Evolutionary conservation across 140 eudicot species (phyloP).

Genomic region (Flaveria floridana): DNA sequence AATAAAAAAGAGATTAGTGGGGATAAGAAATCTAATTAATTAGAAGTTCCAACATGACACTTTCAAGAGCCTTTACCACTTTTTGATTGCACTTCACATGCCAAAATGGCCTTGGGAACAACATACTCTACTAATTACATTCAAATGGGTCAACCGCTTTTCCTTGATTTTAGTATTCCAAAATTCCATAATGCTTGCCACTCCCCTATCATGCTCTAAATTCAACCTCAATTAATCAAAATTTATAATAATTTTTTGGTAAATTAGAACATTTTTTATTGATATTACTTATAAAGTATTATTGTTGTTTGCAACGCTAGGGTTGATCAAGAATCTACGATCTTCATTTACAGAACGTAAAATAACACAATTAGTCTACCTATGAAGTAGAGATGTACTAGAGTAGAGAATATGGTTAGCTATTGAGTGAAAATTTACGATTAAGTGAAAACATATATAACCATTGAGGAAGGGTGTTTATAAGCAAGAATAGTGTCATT

Average conservation of each 20-base stretch:
- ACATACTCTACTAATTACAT: constrained; percentile 52
- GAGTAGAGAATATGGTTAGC: not conserved
- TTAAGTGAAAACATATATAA: not conserved
- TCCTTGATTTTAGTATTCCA: constrained; percentile 52
- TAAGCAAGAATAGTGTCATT: not conserved
- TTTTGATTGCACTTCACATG: constrained; percentile 64
- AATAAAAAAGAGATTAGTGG: constrained; percentile 22
- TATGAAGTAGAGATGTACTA: too few relatives aligned
- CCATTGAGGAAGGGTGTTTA: not conserved
- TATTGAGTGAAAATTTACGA: not conserved
- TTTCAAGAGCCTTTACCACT: constrained; percentile 39
- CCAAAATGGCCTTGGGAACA: constrained; percentile 68
- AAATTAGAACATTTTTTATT: not conserved
- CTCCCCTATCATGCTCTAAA: constrained; percentile 40
- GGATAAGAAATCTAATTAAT: constrained; percentile 39
- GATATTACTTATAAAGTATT: too few relatives aligned
- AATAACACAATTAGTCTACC: too few relatives aligned
- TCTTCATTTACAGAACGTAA: too few relatives aligned
- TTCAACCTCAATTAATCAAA: constrained; percentile 1
- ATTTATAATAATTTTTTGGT: not conserved
- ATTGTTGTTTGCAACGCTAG: not conserved
- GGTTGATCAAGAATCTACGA: not conserved
- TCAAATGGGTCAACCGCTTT: constrained; percentile 66
- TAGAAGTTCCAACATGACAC: constrained; percentile 47
- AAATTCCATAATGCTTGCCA: constrained; percentile 60